Conservation (phyloP, 768 basidiomycete species). For the Scleroderma citrinum region DNA sequence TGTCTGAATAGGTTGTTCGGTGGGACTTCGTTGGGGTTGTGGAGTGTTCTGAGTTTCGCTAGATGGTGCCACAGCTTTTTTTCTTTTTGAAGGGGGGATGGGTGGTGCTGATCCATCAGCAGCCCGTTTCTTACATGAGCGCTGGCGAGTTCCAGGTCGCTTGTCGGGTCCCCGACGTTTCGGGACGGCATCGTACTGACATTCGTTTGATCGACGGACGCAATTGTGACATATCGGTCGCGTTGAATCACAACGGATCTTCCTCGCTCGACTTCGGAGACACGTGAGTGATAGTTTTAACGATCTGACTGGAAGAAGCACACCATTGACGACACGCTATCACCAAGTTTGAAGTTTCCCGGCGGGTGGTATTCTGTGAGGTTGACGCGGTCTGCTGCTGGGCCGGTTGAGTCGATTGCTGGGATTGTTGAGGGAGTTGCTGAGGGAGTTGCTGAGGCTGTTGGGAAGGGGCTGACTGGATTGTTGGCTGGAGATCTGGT, state of each 20-base stretch:
- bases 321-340: constrained; percentile 85
- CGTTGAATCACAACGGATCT: constrained; percentile 83
- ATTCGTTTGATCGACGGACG: constrained; percentile 67
- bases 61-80: constrained; percentile 32
- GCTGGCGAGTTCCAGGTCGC: constrained; percentile 75
- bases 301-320: constrained; percentile 30
- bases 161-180: constrained; percentile 85
- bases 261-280: constrained; percentile 66
- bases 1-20: constrained; percentile 20
- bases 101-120: constrained; percentile 47
- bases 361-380: constrained; percentile 37
- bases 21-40: constrained; percentile 21
- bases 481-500: constrained; percentile 32
- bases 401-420: constrained; percentile 12
- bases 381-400: constrained; percentile 21
- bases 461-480: neutral
- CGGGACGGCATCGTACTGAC: constrained; percentile 74
- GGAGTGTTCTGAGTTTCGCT: constrained; percentile 28
- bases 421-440: neutral
- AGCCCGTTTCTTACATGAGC: constrained; percentile 79
- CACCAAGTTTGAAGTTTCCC: constrained; percentile 61
- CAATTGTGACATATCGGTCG: constrained; percentile 81
- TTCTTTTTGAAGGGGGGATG: constrained; percentile 49
- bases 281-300: constrained; percentile 25
- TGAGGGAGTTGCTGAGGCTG: constrained; percentile 3